Base-by-base conservation (phyloP, 768 basidiomycete genomes). In the Boletus tomentosulus region DNA sequence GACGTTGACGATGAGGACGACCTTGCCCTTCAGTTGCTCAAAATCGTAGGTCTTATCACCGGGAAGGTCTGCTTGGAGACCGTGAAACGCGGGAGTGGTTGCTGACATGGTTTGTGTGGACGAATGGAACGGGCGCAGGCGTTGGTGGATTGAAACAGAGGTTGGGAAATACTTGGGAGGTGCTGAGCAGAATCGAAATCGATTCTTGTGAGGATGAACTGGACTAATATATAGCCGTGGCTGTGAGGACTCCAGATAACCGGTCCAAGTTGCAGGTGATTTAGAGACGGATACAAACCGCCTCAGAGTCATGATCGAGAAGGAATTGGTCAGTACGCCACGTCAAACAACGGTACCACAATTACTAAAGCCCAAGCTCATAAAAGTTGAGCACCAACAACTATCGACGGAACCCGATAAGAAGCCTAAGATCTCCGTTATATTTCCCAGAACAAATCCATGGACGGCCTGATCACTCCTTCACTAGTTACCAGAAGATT, bases 1-100 rank as follows among this genome's bases (percentile, higher is more conserved):
- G 49, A 80, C 78, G 63, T 92, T 92, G 50, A 91, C 88, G 53
- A 92, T 75, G 38, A 92, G 76, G 37, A 89, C 86, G 16, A 85
- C 82, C 69, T 89, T 90, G 39, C 86, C 89, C 65, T 84, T 84
- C 58, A 92, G 71, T 51, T 88, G 74, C 7, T 78, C 75, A 59
- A 92, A 90, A 56, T 84, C 78, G 54, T 76, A 87, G 9, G 69
- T 65, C 57, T 82, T 73, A 28, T 75, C 78, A 35, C 73, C 73
- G 1, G 87, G 85, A 28, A 79, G 71, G 37, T 83, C 81, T 19
- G 86, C 82, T 63, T 86, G 86, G 62, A 91, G 77, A 46, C 78
- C 77, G 69, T 90, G 82, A 71, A 91, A 91, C 12, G 73, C 64
- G 24, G 62, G 1, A 3, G 75, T 61, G 9, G 62, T 53, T 1